phyloP scores from a whole-genome alignment of 441 rosid species.

The Syzygium syzygioides region DNA sequence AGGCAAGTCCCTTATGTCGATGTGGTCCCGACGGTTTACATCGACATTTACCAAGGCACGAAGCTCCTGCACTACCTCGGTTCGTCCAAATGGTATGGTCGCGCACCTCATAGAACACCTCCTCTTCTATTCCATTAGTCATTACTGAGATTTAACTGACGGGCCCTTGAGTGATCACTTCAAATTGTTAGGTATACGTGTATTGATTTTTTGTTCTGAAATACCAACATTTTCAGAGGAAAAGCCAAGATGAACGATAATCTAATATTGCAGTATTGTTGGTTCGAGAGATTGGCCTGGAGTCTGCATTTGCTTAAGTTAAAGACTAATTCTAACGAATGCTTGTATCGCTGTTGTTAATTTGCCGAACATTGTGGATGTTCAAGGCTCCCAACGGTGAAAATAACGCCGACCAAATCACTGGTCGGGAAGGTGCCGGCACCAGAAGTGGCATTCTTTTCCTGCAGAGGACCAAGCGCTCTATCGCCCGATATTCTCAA shows the following conservation, averaged over 20 bases:
- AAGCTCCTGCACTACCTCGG: constrained; percentile 30
- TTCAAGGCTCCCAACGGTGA: constrained; percentile 27
- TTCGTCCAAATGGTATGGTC: neutral
- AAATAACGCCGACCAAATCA: constrained; percentile 33
- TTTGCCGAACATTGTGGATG: neutral
- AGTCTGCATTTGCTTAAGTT: neutral
- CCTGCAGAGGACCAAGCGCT: constrained; percentile 64
- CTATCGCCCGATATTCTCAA: constrained; percentile 52
- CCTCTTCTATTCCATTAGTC: neutral
- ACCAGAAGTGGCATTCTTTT: constrained; percentile 56
- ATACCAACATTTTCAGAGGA: neutral
- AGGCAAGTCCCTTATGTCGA: constrained; percentile 39
- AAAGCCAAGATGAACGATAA: neutral
- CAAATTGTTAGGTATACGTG: neutral
- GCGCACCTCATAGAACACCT: neutral
- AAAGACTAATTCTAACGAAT: neutral
- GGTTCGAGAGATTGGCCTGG: neutral
- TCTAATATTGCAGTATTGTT: neutral
- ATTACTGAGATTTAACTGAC: neutral
- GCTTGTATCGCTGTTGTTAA: neutral
- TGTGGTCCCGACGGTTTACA: constrained; percentile 36
- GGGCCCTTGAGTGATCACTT: neutral
- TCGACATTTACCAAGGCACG: constrained; percentile 41
- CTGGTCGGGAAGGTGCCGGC: constrained; percentile 38
- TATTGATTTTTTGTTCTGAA: neutral